Evolutionary conservation across 2,329 filamentous ascomycete species (phyloP), one percentile per base, ranked within the genome.

Genomic region (Zymoseptoria brevis): DNA sequence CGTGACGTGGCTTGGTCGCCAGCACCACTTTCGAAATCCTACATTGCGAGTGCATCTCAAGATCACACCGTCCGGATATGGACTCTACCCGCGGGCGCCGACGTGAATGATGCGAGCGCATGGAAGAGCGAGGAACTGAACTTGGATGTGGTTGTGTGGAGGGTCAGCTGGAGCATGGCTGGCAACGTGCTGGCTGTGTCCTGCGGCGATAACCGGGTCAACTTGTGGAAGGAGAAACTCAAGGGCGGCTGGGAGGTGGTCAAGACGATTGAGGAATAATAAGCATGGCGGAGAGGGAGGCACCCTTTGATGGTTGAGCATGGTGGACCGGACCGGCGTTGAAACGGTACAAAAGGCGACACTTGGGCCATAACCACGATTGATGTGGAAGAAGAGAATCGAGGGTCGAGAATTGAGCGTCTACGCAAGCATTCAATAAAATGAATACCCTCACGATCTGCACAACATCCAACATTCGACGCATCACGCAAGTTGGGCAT

Each of bases 41-140:
- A 99, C 78, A 96, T 99, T 72, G 94, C 94, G 29, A 93, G 88
- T 54, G 94, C 93, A 9, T 92, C 88, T 57, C 92, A 97, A 78
- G 94, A 99, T 75, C 95, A 96, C 82, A 96, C 91, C 8, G 93
- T 97, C 63, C 86, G 91, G 67, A 96, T 99, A 77, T 99, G 94
- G 94, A 97, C 93, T 8, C 75, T 76, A 48, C 67, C 77, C 4
- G 70, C 71, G 4, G 68, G 68, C n/a, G 66, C 65, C 21, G 70
- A 74, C 26, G 62, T 84, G 19, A 61, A 60, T 5, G 69, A 74
- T 59, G 60, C 84, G 16, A 83, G 82, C 22, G 85, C 90, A 69
- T 99, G 94, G 94, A 85, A 87, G 60, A 87, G 84, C 75, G 94
- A 95, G 75, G 85, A 88, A 49, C 81, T 99, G 64, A 85, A 87